phyloP scores from a whole-genome alignment of 2,329 filamentous ascomycete species.

The Chaetomium olivaceum region DNA sequence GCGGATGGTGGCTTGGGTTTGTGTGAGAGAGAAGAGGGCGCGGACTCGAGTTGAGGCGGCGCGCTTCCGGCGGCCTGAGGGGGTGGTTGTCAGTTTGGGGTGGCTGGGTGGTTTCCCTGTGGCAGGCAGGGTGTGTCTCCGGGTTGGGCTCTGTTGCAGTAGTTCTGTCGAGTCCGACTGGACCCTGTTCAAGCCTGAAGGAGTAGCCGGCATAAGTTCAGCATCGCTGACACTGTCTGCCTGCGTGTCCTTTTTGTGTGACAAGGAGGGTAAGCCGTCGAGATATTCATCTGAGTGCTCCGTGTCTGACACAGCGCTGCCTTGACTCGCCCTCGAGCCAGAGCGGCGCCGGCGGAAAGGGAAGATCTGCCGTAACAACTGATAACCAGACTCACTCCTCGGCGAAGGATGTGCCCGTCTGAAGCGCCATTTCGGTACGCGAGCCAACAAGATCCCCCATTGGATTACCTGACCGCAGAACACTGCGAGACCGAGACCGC shows the following conservation, averaged over 20 bases:
- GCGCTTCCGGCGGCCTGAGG: constrained; percentile 66
- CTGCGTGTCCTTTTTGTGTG: background rate
- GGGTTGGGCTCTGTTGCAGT: constrained; percentile 23
- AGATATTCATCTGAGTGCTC: constrained; percentile 28
- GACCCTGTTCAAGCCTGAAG: background rate
- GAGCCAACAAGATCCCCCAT: constrained; percentile 82
- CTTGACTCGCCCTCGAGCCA: constrained; percentile 36
- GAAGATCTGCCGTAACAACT: constrained; percentile 47
- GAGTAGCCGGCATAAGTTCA: constrained; percentile 11
- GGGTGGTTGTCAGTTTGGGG: constrained; percentile 52
- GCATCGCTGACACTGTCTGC: constrained; percentile 23
- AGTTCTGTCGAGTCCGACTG: constrained; percentile 18
- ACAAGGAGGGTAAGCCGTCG: constrained; percentile 1
- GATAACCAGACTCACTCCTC: constrained; percentile 47
- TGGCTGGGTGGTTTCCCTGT: constrained; percentile 39
- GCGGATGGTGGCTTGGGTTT: constrained; percentile 70
- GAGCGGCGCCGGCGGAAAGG: constrained; percentile 32
- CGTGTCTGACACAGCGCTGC: constrained; percentile 39
- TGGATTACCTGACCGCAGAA: constrained; percentile 71
- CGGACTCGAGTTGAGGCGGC: constrained; percentile 64
- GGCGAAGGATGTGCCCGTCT: constrained; percentile 52
- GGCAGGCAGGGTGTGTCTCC: constrained; percentile 57
- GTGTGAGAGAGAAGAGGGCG: constrained; percentile 78
- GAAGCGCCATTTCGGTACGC: constrained; percentile 91
- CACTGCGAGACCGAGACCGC: constrained; percentile 75